Conservation (phyloP, 371 early-diverging fungal genomes). For the Mucor ambiguus region DNA sequence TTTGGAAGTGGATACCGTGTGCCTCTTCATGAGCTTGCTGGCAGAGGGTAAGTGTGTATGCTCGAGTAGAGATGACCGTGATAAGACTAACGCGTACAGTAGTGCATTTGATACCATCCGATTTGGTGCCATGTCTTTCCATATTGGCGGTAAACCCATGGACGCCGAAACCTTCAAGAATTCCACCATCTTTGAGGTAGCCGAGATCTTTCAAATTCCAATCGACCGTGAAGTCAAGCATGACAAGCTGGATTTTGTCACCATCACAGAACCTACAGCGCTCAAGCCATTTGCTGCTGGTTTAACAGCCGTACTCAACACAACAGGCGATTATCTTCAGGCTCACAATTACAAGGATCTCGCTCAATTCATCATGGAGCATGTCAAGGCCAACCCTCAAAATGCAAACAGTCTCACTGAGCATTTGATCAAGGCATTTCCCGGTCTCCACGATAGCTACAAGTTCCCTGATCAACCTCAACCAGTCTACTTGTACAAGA, state of each 20-base stretch:
- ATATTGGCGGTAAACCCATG: constrained; percentile 62
- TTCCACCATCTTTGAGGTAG: constrained; percentile 51
- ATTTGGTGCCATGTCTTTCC: constrained; percentile 85
- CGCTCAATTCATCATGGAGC: constrained; percentile 70
- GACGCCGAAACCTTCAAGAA: constrained; percentile 47
- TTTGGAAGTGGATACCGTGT: constrained; percentile 73
- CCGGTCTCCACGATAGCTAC: constrained; percentile 69
- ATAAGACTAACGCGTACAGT: not conserved
- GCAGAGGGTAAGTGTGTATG: constrained; percentile 53
- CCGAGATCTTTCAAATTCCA: constrained; percentile 65
- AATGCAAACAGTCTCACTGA: constrained; percentile 57
- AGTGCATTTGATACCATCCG: constrained; percentile 76
- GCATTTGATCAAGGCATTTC: constrained; percentile 60
- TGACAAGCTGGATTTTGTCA: constrained; percentile 63
- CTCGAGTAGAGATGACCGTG: not conserved
- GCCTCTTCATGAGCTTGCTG: constrained; percentile 64
- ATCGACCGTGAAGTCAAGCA: constrained; percentile 61
- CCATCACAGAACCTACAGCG: constrained; percentile 65
- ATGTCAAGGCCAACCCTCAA: constrained; percentile 45
- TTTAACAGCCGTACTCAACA: constrained; percentile 66
- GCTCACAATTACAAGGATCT: constrained; percentile 61
- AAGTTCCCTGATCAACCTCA: constrained; percentile 15
- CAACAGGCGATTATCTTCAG: constrained; percentile 66
- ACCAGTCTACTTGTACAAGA: constrained; percentile 66
- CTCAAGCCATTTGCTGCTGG: constrained; percentile 68